A percentile compares a stretch with the other conserved stretches of the same genome.
Conservation (phyloP, 73 alveolate genomes). For the Diophrys appendiculata region DNA sequence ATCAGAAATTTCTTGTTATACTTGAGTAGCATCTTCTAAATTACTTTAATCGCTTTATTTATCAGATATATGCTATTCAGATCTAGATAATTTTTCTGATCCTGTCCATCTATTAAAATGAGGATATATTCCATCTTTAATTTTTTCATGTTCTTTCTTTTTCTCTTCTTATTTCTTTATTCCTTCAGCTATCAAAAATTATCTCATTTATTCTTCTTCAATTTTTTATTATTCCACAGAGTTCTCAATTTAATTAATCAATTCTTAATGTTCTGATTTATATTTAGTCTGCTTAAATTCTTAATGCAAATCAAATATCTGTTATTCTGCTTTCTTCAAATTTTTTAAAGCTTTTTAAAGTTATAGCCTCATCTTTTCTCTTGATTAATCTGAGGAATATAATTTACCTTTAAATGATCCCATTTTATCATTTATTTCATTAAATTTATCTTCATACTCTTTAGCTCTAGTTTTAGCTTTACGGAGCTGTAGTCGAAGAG, state of each 20-base stretch:
- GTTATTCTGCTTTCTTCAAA: neutral
- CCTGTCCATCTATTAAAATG: no score
- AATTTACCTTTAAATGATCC: neutral
- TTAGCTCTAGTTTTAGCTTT: neutral
- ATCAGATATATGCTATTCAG: neutral
- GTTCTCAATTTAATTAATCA: neutral
- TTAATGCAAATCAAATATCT: neutral
- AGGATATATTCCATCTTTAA: neutral
- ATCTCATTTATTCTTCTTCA: neutral
- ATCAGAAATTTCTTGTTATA: neutral
- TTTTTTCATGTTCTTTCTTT: neutral
- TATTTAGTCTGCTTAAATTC: neutral
- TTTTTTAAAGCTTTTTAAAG: neutral
- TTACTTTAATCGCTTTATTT: neutral
- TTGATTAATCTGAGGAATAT: neutral
- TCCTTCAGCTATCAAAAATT: neutral
- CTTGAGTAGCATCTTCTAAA: neutral
- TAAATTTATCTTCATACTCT: neutral
- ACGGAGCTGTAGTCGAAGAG: no score
- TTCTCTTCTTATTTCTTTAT: neutral
- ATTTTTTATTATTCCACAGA: neutral
- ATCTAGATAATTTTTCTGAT: neutral
- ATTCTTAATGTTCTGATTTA: neutral
- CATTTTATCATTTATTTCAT: neutral
- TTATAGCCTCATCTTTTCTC: neutral